These are phyloP conservation scores for Cutaneotrichosporon mucoides DNA, from an alignment of 1,284 basidiomycete species.

Conservation along the genomic window DNA sequence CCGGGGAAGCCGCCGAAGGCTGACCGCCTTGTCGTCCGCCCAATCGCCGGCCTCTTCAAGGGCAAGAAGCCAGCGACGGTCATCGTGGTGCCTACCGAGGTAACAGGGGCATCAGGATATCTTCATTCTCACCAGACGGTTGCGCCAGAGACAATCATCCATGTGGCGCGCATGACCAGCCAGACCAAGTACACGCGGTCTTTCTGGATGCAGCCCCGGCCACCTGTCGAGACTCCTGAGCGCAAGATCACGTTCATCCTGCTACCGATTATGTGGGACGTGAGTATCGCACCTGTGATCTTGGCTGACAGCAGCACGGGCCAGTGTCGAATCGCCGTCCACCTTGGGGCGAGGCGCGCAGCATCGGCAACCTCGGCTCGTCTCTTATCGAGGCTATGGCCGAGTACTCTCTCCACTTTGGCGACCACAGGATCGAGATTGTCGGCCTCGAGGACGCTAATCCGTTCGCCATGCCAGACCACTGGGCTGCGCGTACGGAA, in stretches of 20 bases:
- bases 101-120: not conserved
- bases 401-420: not conserved
- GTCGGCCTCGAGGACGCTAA: constrained; percentile 15
- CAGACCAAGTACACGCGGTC: constrained; percentile 1
- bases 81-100: not conserved
- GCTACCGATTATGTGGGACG: constrained; percentile 8
- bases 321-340: not conserved
- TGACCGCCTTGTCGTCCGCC: constrained; percentile 2
- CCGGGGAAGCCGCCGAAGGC: not conserved
- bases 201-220: not conserved
- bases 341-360: not conserved
- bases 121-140: not conserved
- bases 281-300: no score
- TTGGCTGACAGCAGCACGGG: not conserved
- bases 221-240: not conserved
- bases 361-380: not conserved
- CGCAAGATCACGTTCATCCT: constrained; percentile 4
- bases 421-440: not conserved
- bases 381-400: not conserved
- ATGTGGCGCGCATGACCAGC: not conserved
- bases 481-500: not conserved
- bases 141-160: not conserved
- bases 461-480: constrained; percentile 1
- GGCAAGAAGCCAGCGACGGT: not conserved
- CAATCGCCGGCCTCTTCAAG: not conserved